Evolutionary conservation across 139 green algal species (phyloP), one percentile per base, ranked within the genome.

Genomic region (Tetratostichococcus sp.): DNA sequence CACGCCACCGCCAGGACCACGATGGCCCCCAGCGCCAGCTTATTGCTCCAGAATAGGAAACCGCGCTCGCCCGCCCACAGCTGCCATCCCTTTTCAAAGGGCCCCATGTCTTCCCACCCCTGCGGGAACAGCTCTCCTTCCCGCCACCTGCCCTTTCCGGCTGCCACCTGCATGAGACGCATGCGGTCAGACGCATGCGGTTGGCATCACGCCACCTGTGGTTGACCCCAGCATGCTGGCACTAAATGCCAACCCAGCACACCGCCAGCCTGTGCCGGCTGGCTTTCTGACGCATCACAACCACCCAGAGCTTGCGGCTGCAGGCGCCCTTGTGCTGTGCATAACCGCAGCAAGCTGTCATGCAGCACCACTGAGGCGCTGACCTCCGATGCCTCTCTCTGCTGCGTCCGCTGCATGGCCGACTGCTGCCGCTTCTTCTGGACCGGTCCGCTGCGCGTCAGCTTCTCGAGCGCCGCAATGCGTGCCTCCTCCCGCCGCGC

Each of bases 81-180:
- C 77, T 96, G 74, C 25, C 72, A 76, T 0, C 81, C 57, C 76
- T 90, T 93, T 30, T 89, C 69, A 11, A 62, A 19, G 17, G 72
- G 16, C 32, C 79, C 23, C 89, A 95, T 92, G 4, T 86, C n/a
- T 4, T 89, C 87, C 86, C 86, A 95, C n/a, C 91, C 88, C 26
- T 94, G 83, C 0, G 91, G 91, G 21, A 95, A 89, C 34, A 95
- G 71, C 75, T 93, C 66, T 1, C 91, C 90, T 67, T 94, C 83
- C 58, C 83, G 84, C 90, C 90, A 95, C n/a, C 77, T 28, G 0
- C 79, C 77, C 66, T 73, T 79, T 39, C 62, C 65, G 25, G 19
- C 11, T n/a, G 19, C 50, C 50, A 26, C 50, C 50, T 62, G 50
- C 50, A 62, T 50, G 39, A 50, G 39, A 50, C 50, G 2, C 17